These are phyloP conservation scores for Setaria viridis DNA, from an alignment of 202 grass and related monocot species.

Conservation along the genomic window DNA sequence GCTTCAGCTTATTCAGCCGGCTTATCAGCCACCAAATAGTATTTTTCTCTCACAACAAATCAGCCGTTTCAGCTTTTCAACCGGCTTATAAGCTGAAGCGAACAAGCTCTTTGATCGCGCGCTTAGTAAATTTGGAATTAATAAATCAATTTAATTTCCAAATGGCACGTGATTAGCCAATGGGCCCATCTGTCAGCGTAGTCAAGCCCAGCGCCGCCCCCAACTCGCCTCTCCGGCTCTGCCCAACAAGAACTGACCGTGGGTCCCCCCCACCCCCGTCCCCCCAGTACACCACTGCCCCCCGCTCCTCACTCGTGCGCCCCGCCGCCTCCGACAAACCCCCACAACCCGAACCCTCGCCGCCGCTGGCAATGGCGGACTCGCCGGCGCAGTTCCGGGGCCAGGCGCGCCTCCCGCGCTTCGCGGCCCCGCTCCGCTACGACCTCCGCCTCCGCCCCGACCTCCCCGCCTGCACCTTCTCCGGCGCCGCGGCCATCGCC, in stretches of 20 bases:
- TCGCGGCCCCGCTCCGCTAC: conserved; percentile 68
- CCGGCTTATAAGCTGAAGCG: no score
- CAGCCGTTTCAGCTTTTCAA: no score
- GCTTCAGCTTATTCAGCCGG: no score
- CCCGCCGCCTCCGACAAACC: neutral
- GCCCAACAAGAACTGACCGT: neutral
- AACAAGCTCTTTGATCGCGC: no score
- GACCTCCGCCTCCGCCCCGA: conserved; percentile 66
- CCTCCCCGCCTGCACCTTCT: conserved; percentile 65
- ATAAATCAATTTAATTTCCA: neutral
- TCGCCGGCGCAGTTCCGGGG: conserved; percentile 59
- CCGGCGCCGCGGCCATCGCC: conserved; percentile 50
- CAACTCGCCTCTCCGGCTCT: neutral
- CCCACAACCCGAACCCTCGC: neutral
- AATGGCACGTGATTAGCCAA: neutral
- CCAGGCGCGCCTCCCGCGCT: conserved; percentile 66
- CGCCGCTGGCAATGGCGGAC: conserved; percentile 30
- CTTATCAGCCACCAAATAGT: no score
- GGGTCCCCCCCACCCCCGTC: neutral
- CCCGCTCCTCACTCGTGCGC: neutral
- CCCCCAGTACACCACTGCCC: neutral
- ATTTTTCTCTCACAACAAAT: no score
- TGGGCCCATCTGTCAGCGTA: no score
- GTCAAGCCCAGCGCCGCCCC: no score
- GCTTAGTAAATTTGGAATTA: no score